These are phyloP conservation scores for Cicer judaicum DNA, from an alignment of 306 rosid genomes.

Conservation along the genomic window DNA sequence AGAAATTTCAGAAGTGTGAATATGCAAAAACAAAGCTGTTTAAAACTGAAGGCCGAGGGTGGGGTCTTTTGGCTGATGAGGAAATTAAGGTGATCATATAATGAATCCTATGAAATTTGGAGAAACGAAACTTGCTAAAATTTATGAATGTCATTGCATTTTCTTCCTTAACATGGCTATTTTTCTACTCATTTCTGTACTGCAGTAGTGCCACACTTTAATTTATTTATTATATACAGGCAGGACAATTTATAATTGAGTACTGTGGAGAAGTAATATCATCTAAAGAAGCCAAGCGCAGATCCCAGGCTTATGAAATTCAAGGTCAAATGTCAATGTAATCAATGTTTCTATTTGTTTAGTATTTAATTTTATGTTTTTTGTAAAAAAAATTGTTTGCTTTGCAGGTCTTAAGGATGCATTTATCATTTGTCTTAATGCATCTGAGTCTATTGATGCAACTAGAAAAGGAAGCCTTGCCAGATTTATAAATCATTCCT, in stretches of 20 bases:
- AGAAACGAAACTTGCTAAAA: conserved; percentile 29
- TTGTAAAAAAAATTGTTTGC: conserved; percentile 34
- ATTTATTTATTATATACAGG: conserved; percentile 54
- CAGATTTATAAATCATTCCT: conserved; percentile 94
- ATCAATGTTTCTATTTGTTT: conserved; percentile 36
- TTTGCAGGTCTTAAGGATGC: conserved; percentile 91
- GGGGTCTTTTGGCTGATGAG: conserved; percentile 94
- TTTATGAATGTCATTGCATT: conserved; percentile 24
- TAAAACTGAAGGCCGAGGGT: conserved; percentile 89
- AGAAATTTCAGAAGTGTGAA: conserved; percentile 91
- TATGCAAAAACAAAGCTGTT: conserved; percentile 86
- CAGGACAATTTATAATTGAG: conserved; percentile 83
- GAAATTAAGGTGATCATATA: conserved; percentile 69
- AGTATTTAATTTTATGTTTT: conserved; percentile 37
- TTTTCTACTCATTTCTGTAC: conserved; percentile 21
- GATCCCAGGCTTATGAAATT: conserved; percentile 83
- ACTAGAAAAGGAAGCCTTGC: conserved; percentile 92
- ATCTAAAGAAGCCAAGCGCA: conserved; percentile 91
- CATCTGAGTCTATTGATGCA: conserved; percentile 93
- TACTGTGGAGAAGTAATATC: conserved; percentile 98
- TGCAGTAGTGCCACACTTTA: conserved; percentile 16
- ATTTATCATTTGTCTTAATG: conserved; percentile 85
- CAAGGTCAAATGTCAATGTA: conserved; percentile 63
- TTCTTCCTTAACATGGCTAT: conserved; percentile 23
- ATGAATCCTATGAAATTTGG: conserved; percentile 14